phyloP scores from a whole-genome alignment of 257 asterid genomes.

The Verbena officinalis region DNA sequence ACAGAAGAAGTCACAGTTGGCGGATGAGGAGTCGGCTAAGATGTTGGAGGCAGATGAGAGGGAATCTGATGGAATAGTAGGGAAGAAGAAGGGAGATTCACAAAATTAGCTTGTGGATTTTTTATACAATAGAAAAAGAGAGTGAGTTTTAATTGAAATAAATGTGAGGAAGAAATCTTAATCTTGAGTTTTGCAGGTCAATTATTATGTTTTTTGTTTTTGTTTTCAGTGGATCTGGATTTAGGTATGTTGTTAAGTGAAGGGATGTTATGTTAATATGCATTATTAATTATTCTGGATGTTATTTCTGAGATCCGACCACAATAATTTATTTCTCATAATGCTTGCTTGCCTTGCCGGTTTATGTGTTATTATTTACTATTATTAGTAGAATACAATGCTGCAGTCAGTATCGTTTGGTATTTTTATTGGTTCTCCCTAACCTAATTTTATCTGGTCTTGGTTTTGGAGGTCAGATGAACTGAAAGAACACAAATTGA shows the following conservation, averaged over 20 bases:
- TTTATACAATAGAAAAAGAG: background rate
- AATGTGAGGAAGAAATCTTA: conserved; percentile 19
- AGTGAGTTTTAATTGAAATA: conserved; percentile 28
- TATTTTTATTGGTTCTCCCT: background rate
- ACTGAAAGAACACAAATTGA: background rate
- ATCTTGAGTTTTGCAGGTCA: conserved; percentile 9
- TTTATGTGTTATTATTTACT: conserved; percentile 29
- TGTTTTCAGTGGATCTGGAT: conserved; percentile 19
- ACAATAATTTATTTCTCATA: conserved; percentile 17
- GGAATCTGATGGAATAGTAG: conserved; percentile 46
- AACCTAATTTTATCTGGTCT: background rate
- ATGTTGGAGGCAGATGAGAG: conserved; percentile 36
- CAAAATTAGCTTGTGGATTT: conserved; percentile 30
- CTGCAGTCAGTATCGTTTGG: no score
- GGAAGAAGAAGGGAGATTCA: conserved; percentile 52
- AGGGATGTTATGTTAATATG: conserved; percentile 8
- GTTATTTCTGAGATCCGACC: conserved; percentile 15
- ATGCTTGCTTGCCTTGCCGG: conserved; percentile 14
- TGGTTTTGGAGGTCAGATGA: background rate
- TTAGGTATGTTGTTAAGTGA: background rate
- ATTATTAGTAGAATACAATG: no score
- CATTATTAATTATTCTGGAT: conserved; percentile 12
- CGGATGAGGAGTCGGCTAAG: conserved; percentile 54
- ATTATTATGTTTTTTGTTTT: conserved; percentile 17
- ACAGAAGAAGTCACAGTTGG: conserved; percentile 48